phyloP scores from a whole-genome alignment of 768 basidiomycete species.

The Trametes elegans region DNA sequence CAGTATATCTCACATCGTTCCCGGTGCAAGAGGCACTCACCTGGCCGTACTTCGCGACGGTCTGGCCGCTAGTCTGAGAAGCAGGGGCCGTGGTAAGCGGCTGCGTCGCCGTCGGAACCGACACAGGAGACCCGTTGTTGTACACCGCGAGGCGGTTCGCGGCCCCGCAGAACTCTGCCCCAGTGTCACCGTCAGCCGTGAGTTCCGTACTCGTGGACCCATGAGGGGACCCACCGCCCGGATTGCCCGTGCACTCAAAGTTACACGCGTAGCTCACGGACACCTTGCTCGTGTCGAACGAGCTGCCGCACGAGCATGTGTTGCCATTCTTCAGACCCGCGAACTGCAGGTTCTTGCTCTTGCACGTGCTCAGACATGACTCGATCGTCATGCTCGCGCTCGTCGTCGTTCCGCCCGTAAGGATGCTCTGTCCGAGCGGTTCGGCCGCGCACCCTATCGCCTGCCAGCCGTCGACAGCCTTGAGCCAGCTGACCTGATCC shows the following conservation, averaged over 20 bases:
- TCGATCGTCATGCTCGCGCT: not conserved
- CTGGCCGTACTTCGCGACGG: not conserved
- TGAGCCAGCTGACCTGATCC: not conserved
- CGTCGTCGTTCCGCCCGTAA: not conserved
- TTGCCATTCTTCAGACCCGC: slow-evolving; percentile 1
- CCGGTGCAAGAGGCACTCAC: not conserved
- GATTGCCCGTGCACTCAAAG: not conserved
- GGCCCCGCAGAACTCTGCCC: not conserved
- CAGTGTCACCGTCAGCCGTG: not conserved
- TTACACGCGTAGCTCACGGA: slow-evolving; percentile 1
- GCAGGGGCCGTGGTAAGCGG: not conserved
- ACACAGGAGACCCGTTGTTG: not conserved
- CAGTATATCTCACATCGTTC: no score
- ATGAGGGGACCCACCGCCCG: not conserved
- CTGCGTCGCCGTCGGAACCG: not conserved
- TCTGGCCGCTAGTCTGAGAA: not conserved
- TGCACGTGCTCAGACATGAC: not conserved
- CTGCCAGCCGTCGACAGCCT: not conserved
- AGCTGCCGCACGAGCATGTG: not conserved
- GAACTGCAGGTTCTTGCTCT: not conserved
- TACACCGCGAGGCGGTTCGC: slow-evolving; percentile 1
- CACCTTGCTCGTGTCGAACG: slow-evolving; percentile 1
- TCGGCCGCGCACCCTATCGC: not conserved
- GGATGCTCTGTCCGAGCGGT: not conserved
- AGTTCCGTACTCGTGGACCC: not conserved